Percentiles rank a stretch among this genome's conserved stretches.
These are phyloP conservation scores for Dryadomyces quercivorus DNA, from an alignment of 2,329 filamentous ascomycete genomes.

Conservation along the genomic window DNA sequence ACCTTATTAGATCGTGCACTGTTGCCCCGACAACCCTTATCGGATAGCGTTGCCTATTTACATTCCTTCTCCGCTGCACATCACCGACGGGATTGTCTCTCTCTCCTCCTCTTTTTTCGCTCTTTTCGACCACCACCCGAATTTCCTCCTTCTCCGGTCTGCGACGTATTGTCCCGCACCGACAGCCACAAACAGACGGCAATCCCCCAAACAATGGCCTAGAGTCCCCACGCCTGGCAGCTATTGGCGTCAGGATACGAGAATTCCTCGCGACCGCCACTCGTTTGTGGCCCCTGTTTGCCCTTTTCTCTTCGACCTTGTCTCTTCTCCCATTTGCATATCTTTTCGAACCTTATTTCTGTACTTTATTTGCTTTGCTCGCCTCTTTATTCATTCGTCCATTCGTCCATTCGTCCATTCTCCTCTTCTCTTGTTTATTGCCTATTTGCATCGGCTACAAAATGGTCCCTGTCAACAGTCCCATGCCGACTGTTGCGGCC, in stretches of 20 bases:
- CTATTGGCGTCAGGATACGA: not conserved
- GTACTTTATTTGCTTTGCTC: not conserved
- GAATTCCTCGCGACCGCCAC: not conserved
- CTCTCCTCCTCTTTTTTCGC: not conserved
- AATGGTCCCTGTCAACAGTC: not conserved
- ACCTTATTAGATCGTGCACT: not conserved
- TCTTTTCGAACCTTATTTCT: not conserved
- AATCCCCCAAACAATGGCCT: not conserved
- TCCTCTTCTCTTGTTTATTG: no score
- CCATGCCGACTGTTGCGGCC: not conserved
- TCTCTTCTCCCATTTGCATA: no score
- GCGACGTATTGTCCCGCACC: not conserved
- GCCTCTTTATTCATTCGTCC: no score
- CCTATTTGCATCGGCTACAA: no score
- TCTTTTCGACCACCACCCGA: not conserved
- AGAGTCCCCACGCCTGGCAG: not conserved
- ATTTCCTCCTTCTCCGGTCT: no score
- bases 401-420: no score
- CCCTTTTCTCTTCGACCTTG: no score
- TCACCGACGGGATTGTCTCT: not conserved
- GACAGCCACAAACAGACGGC: not conserved
- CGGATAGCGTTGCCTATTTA: not conserved
- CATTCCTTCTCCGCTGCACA: not conserved
- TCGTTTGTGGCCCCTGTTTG: no score
- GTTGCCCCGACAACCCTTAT: conserved; percentile 1